Conservation (phyloP, 805 yeast genomes). For the Ogataea corticis region DNA sequence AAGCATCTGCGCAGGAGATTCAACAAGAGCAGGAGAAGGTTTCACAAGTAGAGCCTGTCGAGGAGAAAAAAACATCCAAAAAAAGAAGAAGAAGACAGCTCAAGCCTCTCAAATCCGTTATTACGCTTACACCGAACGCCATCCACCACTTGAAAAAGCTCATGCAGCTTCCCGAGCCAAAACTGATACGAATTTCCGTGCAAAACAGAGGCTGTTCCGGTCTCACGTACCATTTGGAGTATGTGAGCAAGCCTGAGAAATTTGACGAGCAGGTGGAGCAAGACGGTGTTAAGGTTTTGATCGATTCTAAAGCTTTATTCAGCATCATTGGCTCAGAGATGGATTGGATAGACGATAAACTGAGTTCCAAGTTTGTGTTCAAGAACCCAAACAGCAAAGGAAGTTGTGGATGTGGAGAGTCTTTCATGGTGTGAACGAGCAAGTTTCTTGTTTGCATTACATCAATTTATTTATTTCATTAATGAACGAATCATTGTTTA, state of each 20-base stretch:
- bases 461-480: conserved; percentile 2
- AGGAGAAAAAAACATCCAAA: conserved; percentile 12
- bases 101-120: conserved; percentile 87
- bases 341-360: conserved; percentile 97
- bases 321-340: conserved; percentile 95
- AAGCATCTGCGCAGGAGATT: conserved; percentile 8
- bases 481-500: too few relatives aligned
- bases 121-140: conserved; percentile 77
- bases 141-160: conserved; percentile 66
- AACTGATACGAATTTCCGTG: conserved; percentile 91
- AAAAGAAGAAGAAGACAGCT: conserved; percentile 56
- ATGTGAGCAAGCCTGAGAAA: conserved; percentile 87
- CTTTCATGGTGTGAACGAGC: conserved; percentile 80
- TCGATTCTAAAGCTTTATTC: conserved; percentile 94
- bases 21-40: conserved; percentile 3
- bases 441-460: not conserved
- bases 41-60: not conserved
- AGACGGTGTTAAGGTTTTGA: conserved; percentile 88
- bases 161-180: conserved; percentile 80
- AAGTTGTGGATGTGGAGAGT: conserved; percentile 98
- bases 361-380: conserved; percentile 86
- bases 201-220: conserved; percentile 97
- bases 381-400: conserved; percentile 97
- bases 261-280: conserved; percentile 93
- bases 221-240: conserved; percentile 84